A percentile compares a stretch with the other conserved stretches of the same genome.
These are phyloP conservation scores for Aciculoconidium aculeatum DNA, from an alignment of 805 yeast genomes.

Conservation along the genomic window DNA sequence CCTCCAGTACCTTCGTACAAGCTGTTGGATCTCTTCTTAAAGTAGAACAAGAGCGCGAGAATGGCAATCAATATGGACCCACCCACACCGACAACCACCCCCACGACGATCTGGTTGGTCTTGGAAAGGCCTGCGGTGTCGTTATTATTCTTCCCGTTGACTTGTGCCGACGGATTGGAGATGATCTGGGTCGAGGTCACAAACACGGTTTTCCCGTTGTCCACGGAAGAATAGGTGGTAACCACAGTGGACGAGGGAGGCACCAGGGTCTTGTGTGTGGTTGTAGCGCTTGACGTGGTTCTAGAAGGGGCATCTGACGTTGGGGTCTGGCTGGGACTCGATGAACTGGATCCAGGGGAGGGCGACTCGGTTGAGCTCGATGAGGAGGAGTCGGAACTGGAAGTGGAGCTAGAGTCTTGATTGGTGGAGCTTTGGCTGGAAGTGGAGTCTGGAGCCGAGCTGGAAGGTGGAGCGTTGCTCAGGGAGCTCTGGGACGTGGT, in stretches of 20 bases:
- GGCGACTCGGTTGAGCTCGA: slow-evolving; percentile 2
- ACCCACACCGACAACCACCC: slow-evolving; percentile 44
- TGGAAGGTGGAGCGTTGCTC: too few species aligned
- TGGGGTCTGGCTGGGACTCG: slow-evolving; percentile 2
- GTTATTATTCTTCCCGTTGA: slow-evolving; percentile 8
- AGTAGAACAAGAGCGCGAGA: slow-evolving; percentile 26
- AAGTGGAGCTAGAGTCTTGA: too few species aligned
- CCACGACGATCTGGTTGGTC: slow-evolving; percentile 40
- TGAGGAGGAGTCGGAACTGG: slow-evolving; percentile 1
- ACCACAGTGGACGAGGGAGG: slow-evolving; percentile 5
- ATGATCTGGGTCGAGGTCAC: slow-evolving; percentile 36
- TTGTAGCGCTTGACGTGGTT: neutral
- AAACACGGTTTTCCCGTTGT: slow-evolving; percentile 31
- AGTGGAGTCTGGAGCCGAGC: slow-evolving; percentile 2
- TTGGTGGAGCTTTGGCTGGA: too few species aligned
- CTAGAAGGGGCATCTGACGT: slow-evolving; percentile 1
- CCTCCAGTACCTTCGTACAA: slow-evolving; percentile 25
- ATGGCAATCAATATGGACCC: slow-evolving; percentile 36
- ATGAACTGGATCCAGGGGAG: neutral
- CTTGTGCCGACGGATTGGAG: slow-evolving; percentile 19
- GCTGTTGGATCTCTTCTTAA: slow-evolving; percentile 29
- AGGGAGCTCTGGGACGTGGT: too few species aligned
- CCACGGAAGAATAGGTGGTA: slow-evolving; percentile 28
- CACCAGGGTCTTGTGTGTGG: too few species aligned
- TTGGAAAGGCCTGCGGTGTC: slow-evolving; percentile 32